phyloP scores from a whole-genome alignment of 495 filamentous ascomycete species.

The Lepraria neglecta region DNA sequence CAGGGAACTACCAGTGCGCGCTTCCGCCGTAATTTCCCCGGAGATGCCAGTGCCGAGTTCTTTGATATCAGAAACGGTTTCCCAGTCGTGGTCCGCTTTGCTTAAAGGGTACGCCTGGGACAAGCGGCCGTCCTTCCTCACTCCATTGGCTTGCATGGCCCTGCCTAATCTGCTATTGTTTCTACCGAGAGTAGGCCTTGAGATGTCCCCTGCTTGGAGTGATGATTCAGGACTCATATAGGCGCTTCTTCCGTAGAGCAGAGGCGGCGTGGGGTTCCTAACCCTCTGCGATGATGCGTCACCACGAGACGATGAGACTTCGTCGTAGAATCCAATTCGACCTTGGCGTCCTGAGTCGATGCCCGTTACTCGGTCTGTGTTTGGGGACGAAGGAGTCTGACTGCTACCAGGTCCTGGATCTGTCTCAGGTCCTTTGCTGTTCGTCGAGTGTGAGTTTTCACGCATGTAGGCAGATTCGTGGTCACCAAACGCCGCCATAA shows the following conservation, averaged over 20 bases:
- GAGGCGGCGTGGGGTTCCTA: conserved; percentile 20
- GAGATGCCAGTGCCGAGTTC: background rate
- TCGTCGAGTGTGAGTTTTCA: no score
- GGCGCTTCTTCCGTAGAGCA: conserved; percentile 10
- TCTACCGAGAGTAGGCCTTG: background rate
- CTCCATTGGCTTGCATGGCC: conserved; percentile 3
- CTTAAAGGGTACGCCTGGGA: conserved; percentile 6
- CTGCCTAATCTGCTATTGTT: conserved; percentile 15
- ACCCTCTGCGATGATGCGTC: background rate
- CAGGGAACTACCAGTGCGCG: conserved; percentile 21
- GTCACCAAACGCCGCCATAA: background rate
- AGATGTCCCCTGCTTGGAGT: no score
- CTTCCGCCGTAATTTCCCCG: background rate
- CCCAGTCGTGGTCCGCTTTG: conserved; percentile 22
- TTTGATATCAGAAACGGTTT: conserved; percentile 19
- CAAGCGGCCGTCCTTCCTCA: conserved; percentile 13
- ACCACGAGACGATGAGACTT: background rate
- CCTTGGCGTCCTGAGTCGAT: background rate
- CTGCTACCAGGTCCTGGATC: conserved; percentile 19
- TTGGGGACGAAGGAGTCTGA: conserved; percentile 16
- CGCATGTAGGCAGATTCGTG: background rate
- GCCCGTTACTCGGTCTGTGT: background rate
- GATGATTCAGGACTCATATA: background rate
- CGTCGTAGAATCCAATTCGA: background rate
- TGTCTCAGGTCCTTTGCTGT: background rate